These are phyloP conservation scores for Camelina sativa DNA, from an alignment of 345 rosid genomes.

Conservation along the genomic window DNA sequence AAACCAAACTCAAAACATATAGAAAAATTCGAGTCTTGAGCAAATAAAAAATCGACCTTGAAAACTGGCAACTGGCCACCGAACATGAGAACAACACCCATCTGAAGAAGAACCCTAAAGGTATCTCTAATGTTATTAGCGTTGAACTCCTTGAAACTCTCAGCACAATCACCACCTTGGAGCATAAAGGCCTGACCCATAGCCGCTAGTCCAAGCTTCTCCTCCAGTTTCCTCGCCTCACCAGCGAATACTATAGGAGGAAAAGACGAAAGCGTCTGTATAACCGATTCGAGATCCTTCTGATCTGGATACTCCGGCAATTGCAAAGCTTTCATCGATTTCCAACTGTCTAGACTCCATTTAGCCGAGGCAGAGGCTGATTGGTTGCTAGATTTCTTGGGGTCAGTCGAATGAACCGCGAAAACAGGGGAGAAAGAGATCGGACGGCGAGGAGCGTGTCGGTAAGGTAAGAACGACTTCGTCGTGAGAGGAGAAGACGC, in stretches of 20 bases:
- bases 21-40: neutral
- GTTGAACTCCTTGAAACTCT: constrained; percentile 67
- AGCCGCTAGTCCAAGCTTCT: constrained; percentile 57
- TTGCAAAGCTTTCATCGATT: constrained; percentile 64
- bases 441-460: constrained; percentile 34
- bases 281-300: constrained; percentile 62
- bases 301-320: constrained; percentile 65
- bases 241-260: constrained; percentile 79
- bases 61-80: constrained; percentile 68
- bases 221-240: constrained; percentile 66
- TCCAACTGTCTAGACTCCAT: constrained; percentile 69
- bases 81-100: constrained; percentile 73
- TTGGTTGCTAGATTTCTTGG: constrained; percentile 35
- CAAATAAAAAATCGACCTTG: constrained; percentile 40
- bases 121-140: constrained; percentile 66
- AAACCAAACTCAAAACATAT: neutral
- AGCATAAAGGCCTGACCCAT: constrained; percentile 64
- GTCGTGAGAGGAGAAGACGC: constrained; percentile 45
- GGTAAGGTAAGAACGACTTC: constrained; percentile 44
- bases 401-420: constrained; percentile 64
- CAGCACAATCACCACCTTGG: constrained; percentile 77
- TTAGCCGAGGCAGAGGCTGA: constrained; percentile 39
- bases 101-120: constrained; percentile 67
- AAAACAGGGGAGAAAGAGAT: constrained; percentile 47
- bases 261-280: constrained; percentile 56